Conservation (phyloP, 2,329 filamentous ascomycete genomes). For the Trichoderma endophyticum region DNA sequence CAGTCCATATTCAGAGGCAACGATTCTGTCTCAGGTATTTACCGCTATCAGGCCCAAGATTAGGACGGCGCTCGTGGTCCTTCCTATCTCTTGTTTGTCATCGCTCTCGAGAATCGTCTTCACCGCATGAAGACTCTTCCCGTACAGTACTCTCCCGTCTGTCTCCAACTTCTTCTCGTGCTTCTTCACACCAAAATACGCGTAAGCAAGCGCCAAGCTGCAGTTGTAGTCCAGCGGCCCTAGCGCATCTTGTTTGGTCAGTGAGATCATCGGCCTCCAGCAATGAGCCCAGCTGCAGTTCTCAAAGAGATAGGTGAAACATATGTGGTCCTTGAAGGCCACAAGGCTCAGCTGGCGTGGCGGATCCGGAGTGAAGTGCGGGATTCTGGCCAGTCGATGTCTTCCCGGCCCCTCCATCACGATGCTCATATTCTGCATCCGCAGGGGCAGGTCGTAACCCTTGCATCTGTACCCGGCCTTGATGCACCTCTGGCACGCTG, state of each 20-base stretch:
- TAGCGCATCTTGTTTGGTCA: background rate
- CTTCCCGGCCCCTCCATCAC: background rate
- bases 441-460: background rate
- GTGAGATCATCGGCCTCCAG: background rate
- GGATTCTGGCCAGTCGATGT: background rate
- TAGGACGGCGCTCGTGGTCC: background rate
- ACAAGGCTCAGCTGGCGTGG: background rate
- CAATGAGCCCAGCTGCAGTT: background rate
- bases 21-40: too few species aligned
- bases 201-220: background rate
- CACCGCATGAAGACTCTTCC: background rate
- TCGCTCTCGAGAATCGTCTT: background rate
- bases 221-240: background rate
- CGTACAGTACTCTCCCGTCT: background rate
- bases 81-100: background rate
- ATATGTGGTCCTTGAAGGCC: background rate
- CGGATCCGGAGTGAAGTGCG: background rate
- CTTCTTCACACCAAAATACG: background rate
- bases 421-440: background rate
- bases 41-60: background rate
- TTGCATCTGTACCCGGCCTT: background rate
- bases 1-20: background rate
- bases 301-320: background rate
- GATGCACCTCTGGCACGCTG: background rate
- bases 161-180: background rate